Evolutionary conservation across 1,284 basidiomycete genomes (phyloP).

Genomic region (Golubevia sp.): DNA sequence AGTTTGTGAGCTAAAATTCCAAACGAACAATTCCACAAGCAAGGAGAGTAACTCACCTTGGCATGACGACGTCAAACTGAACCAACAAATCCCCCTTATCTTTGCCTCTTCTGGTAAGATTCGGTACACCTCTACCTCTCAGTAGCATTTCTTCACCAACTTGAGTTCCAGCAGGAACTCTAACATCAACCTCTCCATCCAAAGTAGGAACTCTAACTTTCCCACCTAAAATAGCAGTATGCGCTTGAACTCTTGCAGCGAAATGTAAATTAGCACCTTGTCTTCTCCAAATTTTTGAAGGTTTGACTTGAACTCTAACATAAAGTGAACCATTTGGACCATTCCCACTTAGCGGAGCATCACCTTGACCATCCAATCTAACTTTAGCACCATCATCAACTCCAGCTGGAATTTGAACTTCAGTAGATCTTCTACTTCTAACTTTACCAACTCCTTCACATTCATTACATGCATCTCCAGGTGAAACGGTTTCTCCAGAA

Average conservation of each 20-base stretch:
- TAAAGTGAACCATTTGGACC: conserved; percentile 51
- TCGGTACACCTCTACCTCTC: conserved; percentile 50
- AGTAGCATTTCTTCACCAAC: conserved; percentile 59
- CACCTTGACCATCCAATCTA: conserved; percentile 56
- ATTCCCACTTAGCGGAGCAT: conserved; percentile 45
- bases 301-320: conserved; percentile 55
- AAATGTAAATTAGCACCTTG: conserved; percentile 58
- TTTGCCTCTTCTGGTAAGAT: conserved; percentile 26
- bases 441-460: conserved; percentile 53
- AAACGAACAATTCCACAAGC: too few species aligned
- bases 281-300: conserved; percentile 50
- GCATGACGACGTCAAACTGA: conserved; percentile 57
- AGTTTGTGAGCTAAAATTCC: too few species aligned
- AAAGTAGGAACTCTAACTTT: conserved; percentile 56
- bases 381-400: conserved; percentile 60
- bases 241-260: conserved; percentile 50
- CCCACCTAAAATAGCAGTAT: conserved; percentile 57
- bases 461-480: conserved; percentile 47
- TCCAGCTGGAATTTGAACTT: conserved; percentile 54
- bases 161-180: conserved; percentile 56
- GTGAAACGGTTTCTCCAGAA: conserved; percentile 36
- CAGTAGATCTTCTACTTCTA: conserved; percentile 34
- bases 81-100: conserved; percentile 57
- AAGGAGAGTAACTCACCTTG: conserved; percentile 38
- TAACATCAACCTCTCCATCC: conserved; percentile 55